Base-by-base conservation (phyloP, 768 basidiomycete species). In the Phaeotremella skinneri region DNA sequence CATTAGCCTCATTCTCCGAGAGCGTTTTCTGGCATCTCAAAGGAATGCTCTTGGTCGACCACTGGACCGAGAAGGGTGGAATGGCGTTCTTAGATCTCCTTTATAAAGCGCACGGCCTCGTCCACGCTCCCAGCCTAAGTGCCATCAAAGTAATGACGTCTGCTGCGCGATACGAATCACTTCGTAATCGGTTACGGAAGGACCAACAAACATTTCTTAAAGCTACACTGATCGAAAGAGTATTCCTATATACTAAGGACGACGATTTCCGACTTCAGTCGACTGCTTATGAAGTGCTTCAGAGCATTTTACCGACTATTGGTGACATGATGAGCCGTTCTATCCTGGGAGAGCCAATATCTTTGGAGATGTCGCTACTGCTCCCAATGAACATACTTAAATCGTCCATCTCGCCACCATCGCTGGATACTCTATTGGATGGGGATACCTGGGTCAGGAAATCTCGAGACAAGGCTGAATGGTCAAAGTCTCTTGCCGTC, bases 11-110 rank as follows among this genome's bases (percentile, higher is more conserved):
- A 27, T 89, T 88, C 55, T 78, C 83, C 0, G 78, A 79, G 52
- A 79, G 79, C 7, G 85, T 87, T 63, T 91, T 93, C 73, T 96
- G 91, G 91, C 82, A 85, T 37, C 78, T 94, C 70, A 91, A 90
- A 70, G 84, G 85, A 23, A 86, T 83, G 68, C 86, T 92, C 42
- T 89, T 89, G 4, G 54, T 80, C 1, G 62, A 67, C 4, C 11
- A 47, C 2, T n/a, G 23, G 56, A 54, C 37, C 11, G 32, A 51
- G 9, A 45, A 31, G 29, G 70, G 52, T 16, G 51, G 25, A 30
- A 31, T 32, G n/a, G 69, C 69, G 3, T 64, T 73, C 29, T 25
- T 68, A 16, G 63, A 69, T 25, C 26, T 69, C 13, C 43, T 73
- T 11, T 49, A 64, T 26, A 30, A 31, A 1, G 49, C 51, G 5